Evolutionary conservation across 257 asterid species (phyloP).

Genomic region (Solanum gracilifrons): DNA sequence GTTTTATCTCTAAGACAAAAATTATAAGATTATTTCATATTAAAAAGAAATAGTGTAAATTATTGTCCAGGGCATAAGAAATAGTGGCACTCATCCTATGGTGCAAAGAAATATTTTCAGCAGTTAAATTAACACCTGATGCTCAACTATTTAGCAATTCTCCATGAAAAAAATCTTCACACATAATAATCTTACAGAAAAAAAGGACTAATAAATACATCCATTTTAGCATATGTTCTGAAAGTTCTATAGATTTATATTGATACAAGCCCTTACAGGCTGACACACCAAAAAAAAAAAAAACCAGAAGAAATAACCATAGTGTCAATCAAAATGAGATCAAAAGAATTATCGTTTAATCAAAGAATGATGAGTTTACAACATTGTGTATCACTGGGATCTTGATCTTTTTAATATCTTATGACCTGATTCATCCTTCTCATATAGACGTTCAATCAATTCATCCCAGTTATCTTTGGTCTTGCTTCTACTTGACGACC

Average conservation of each 20-base stretch:
- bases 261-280: not conserved
- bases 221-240: not conserved
- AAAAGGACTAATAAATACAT: not conserved
- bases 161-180: not conserved
- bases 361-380: not conserved
- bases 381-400: not conserved
- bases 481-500: slow-evolving; percentile 33
- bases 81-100: not conserved
- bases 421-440: slow-evolving; percentile 56
- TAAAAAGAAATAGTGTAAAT: not conserved
- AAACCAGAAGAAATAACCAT: not conserved
- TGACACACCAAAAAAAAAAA: not conserved
- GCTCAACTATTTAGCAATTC: not conserved
- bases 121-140: not conserved
- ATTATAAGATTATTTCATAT: not conserved
- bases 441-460: slow-evolving; percentile 58
- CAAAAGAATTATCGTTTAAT: not conserved
- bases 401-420: slow-evolving; percentile 35
- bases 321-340: not conserved
- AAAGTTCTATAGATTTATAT: not conserved
- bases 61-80: not conserved
- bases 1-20: not conserved
- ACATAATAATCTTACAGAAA: not conserved
- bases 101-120: not conserved
- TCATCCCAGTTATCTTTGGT: slow-evolving; percentile 65